Percentiles rank a stretch among this genome's conserved stretches.
These are phyloP conservation scores for Alternaria tenuissima DNA, from an alignment of 2,329 filamentous ascomycete species.

Conservation along the genomic window DNA sequence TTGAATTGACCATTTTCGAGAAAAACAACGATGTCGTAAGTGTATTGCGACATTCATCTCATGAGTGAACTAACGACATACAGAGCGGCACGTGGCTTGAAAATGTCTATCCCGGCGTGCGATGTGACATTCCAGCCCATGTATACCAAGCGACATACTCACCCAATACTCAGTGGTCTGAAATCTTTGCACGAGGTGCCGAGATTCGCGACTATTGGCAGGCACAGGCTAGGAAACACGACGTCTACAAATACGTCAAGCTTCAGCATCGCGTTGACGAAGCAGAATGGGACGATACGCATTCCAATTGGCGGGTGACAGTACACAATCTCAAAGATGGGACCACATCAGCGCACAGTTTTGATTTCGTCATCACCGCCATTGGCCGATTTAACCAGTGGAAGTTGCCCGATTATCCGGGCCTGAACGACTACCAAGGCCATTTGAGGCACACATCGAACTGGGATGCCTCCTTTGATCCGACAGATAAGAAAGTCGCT, in stretches of 20 bases:
- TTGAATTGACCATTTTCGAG: slow-evolving; percentile 64
- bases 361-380: slow-evolving; percentile 51
- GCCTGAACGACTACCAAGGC: slow-evolving; percentile 40
- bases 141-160: slow-evolving; percentile 56
- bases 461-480: slow-evolving; percentile 55
- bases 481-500: slow-evolving; percentile 65
- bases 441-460: slow-evolving; percentile 42
- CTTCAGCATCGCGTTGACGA: slow-evolving; percentile 50
- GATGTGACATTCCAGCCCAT: slow-evolving; percentile 45
- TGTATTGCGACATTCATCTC: neutral
- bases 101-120: slow-evolving; percentile 46
- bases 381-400: slow-evolving; percentile 45
- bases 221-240: slow-evolving; percentile 50
- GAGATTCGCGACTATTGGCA: slow-evolving; percentile 57
- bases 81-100: slow-evolving; percentile 50
- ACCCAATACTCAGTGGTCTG: slow-evolving; percentile 55
- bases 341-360: slow-evolving; percentile 30
- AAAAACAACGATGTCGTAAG: slow-evolving; percentile 54
- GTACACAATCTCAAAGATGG: slow-evolving; percentile 60
- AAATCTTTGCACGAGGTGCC: slow-evolving; percentile 51
- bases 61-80: neutral
- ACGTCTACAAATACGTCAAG: slow-evolving; percentile 51
- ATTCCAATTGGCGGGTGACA: slow-evolving; percentile 66
- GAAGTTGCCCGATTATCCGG: slow-evolving; percentile 43
- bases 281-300: slow-evolving; percentile 51